phyloP scores from a whole-genome alignment of 352 stramenopile species.

The Vaucheria bursata region DNA sequence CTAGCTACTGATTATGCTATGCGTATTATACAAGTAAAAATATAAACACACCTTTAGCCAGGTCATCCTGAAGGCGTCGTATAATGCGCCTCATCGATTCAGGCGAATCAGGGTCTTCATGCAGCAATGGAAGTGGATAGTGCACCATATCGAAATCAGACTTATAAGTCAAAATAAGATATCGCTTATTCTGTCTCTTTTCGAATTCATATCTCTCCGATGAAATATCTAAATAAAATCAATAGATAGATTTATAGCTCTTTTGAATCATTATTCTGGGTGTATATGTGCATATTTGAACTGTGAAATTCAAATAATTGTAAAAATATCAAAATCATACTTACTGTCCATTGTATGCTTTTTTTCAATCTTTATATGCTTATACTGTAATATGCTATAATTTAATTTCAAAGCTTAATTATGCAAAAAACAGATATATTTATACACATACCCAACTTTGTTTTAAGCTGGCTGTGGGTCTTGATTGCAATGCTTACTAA shows the following conservation, averaged over 20 bases:
- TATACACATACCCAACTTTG: conserved; percentile 81
- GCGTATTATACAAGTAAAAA: too few relatives aligned
- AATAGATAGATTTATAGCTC: not conserved
- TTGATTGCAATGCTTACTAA: too few relatives aligned
- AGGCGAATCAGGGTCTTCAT: conserved; percentile 58
- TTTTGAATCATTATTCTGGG: not conserved
- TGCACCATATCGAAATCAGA: conserved; percentile 85
- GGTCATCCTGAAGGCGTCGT: conserved; percentile 51
- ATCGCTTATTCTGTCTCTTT: conserved; percentile 59
- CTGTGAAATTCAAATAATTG: not conserved
- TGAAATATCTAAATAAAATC: not conserved
- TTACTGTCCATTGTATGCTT: not conserved
- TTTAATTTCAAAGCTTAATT: conserved; percentile 24
- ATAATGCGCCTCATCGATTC: conserved; percentile 71
- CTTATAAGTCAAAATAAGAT: conserved; percentile 83
- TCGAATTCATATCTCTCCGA: conserved; percentile 19
- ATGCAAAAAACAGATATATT: conserved; percentile 63
- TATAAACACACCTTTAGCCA: conserved; percentile 20
- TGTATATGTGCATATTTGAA: not conserved
- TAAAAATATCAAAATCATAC: not conserved
- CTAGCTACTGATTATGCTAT: too few relatives aligned
- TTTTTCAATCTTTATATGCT: conserved; percentile 53
- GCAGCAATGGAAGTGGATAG: conserved; percentile 74
- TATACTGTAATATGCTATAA: not conserved
- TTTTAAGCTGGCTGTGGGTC: too few relatives aligned